Base-by-base conservation (phyloP, 2,329 filamentous ascomycete species). In the Septoria petroselini region DNA sequence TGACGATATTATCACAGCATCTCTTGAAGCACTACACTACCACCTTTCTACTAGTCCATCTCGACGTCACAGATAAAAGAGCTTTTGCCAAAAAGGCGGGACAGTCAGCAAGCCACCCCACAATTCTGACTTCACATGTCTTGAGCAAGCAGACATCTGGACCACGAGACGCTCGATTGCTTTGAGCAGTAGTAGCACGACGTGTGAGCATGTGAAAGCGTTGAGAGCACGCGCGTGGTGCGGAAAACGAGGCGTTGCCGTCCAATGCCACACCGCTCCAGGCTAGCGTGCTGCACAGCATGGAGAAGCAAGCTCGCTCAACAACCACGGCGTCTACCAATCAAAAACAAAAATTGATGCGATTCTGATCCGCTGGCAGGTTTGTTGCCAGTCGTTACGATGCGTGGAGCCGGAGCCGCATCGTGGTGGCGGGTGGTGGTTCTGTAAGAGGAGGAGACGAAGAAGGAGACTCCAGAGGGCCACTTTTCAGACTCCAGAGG, bases 201-300 rank as follows among this genome's bases (percentile, higher is more conserved):
- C n/a, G n/a, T n/a, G n/a, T n/a, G n/a, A n/a, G 43, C 43, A 17
- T 31, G 21, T 33, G 25, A 47, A 37, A 47, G 35, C 21, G 43
- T 47, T 47, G 43, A 31, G 34, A 29, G 8, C 25, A 25, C 43
- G 43, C 43, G 43, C 23, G 25, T 47, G 43, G 43, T 34, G 34
- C 43, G 34, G 43, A 34, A 35, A 30, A 35, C 29, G 27, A 38
- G 25, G 34, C 35, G 27, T 34, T 39, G 34, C 33, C 43, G 35
- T 21, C 11, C 34, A n/a, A n/a, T 39, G 43, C 43, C 39, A 47
- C 43, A 47, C 43, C 43, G 43, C 43, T 47, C 43, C 19, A 17
- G 35, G 43, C 43, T 47, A 47, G 43, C 43, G 39, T 18, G 33
- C 38, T 47, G 43, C 43, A 47, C 4, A 23, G 8, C 9, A 47